A percentile compares a stretch with the other conserved stretches of the same genome.
Evolutionary conservation across 345 rosid genomes (phyloP).

Genomic region (Populus davidiana): DNA sequence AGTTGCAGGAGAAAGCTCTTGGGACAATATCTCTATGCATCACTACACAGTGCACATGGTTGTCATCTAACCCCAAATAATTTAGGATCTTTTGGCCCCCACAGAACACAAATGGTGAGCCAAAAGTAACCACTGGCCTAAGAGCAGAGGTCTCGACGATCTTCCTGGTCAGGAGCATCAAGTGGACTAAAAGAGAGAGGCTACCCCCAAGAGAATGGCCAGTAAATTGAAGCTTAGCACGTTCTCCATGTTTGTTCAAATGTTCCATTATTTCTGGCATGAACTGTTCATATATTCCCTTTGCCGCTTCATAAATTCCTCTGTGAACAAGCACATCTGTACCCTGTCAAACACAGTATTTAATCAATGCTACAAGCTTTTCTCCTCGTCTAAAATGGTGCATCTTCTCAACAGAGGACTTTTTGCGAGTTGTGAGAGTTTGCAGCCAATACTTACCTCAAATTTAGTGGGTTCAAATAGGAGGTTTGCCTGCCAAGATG

Average conservation of each 20-base stretch:
- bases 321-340: slow-evolving; percentile 82
- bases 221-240: slow-evolving; percentile 75
- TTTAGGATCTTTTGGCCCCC: slow-evolving; percentile 69
- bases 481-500: slow-evolving; percentile 92
- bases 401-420: background rate
- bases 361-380: background rate
- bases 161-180: slow-evolving; percentile 65
- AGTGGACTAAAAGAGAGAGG: slow-evolving; percentile 66
- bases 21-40: slow-evolving; percentile 97
- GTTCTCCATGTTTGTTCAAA: slow-evolving; percentile 51
- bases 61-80: slow-evolving; percentile 69
- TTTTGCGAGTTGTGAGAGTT: background rate
- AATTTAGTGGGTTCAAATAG: slow-evolving; percentile 82
- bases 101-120: slow-evolving; percentile 85
- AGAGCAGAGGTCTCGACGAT: slow-evolving; percentile 53
- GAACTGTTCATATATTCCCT: slow-evolving; percentile 77
- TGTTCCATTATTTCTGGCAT: slow-evolving; percentile 71
- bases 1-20: slow-evolving; percentile 92
- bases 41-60: slow-evolving; percentile 61
- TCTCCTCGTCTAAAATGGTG: background rate
- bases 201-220: slow-evolving; percentile 98
- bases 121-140: slow-evolving; percentile 71
- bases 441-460: slow-evolving; percentile 48
- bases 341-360: slow-evolving; percentile 38
- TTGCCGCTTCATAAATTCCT: slow-evolving; percentile 95